These are phyloP conservation scores for Tremellales sp. DNA, from an alignment of 1,284 basidiomycete species.

Conservation along the genomic window DNA sequence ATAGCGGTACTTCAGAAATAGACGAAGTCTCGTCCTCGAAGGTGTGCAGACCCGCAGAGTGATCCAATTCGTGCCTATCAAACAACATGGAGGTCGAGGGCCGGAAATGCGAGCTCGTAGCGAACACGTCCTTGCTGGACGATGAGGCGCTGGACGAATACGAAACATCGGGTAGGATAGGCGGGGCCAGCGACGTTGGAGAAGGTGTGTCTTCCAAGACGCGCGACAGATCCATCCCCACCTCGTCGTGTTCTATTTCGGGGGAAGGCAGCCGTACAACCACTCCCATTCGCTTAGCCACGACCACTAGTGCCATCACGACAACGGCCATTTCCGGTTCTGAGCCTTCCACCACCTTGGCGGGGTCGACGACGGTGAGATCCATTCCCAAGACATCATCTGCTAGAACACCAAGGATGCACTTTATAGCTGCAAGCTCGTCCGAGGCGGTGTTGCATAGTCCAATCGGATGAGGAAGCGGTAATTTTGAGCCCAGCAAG, in stretches of 20 bases:
- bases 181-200: not conserved
- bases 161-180: constrained; percentile 8
- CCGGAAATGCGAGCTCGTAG: too few species aligned
- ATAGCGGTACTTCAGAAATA: too few species aligned
- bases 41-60: not conserved
- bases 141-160: not conserved
- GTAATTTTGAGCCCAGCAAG: constrained; percentile 14
- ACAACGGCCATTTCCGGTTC: constrained; percentile 24
- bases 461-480: constrained; percentile 13
- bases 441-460: constrained; percentile 11
- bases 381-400: constrained; percentile 31
- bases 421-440: constrained; percentile 27
- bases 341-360: constrained; percentile 17
- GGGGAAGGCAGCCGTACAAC: constrained; percentile 2
- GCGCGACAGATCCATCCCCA: not conserved
- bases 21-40: not conserved
- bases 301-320: constrained; percentile 29
- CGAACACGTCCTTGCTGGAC: too few species aligned
- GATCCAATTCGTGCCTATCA: not conserved
- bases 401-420: constrained; percentile 27
- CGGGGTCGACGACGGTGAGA: constrained; percentile 23
- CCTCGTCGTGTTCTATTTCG: constrained; percentile 2
- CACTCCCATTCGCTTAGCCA: constrained; percentile 28
- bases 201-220: not conserved
- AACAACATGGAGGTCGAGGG: constrained; percentile 1